phyloP scores from a whole-genome alignment of 192 early-diverging fungal species.

The Martensiomyces pterosporus region DNA sequence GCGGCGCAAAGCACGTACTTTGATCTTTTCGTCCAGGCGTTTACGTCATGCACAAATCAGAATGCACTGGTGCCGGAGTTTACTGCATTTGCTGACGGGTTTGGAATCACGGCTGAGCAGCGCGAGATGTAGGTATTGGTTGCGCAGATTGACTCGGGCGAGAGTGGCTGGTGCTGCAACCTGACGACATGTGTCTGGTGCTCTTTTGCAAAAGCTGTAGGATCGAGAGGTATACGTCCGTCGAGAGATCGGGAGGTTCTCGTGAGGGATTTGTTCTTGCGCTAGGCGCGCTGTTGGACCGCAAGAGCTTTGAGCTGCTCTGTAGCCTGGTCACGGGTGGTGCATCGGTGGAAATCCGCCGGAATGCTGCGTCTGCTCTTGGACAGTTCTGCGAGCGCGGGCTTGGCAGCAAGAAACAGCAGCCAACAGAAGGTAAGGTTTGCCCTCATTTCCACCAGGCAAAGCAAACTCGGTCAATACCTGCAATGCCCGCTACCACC shows the following conservation, averaged over 20 bases:
- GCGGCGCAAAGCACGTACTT: constrained; percentile 15
- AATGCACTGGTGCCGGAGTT: constrained; percentile 20
- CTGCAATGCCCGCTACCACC: too few species aligned
- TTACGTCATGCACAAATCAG: constrained; percentile 19
- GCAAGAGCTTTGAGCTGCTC: constrained; percentile 13
- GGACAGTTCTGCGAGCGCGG: constrained; percentile 21
- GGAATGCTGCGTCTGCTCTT: constrained; percentile 30
- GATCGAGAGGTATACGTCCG: constrained; percentile 14
- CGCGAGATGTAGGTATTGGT: constrained; percentile 15
- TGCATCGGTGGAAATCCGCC: constrained; percentile 35
- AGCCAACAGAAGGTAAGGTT: too few species aligned
- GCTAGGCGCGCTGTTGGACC: constrained; percentile 23
- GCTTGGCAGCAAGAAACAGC: constrained; percentile 13
- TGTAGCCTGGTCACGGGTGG: constrained; percentile 14
- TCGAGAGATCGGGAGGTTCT: constrained; percentile 26
- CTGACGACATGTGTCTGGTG: too few species aligned
- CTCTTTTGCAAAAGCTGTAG: too few species aligned
- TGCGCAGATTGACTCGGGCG: too few species aligned
- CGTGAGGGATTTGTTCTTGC: constrained; percentile 42
- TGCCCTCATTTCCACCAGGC: too few species aligned
- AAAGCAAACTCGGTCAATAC: too few species aligned
- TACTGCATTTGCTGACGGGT: constrained; percentile 34
- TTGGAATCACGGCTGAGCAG: constrained; percentile 25
- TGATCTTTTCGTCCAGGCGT: constrained; percentile 23
- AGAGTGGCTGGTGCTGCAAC: too few species aligned